phyloP scores from a whole-genome alignment of 176 grass and related monocot species.

The Avena insularis region DNA sequence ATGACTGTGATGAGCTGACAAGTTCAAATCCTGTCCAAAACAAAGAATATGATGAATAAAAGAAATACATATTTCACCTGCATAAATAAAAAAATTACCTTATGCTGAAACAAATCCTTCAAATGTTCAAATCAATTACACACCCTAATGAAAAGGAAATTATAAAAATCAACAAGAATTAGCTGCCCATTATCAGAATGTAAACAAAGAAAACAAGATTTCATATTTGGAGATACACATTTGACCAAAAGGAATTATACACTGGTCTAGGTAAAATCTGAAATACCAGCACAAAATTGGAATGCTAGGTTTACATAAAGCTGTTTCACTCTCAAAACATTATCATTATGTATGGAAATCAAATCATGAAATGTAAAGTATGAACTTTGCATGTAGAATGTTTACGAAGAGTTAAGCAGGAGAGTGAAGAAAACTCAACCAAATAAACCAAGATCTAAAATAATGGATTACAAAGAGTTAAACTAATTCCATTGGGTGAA shows the following conservation, averaged over 20 bases:
- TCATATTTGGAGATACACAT: not conserved
- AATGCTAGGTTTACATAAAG: conserved; percentile 12
- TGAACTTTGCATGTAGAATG: not conserved
- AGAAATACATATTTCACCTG: not conserved
- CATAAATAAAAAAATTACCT: not conserved
- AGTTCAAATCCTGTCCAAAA: conserved; percentile 48
- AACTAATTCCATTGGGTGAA: not conserved
- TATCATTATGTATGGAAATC: not conserved
- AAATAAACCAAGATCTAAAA: not conserved
- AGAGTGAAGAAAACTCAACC: not conserved
- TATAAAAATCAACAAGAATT: conserved; percentile 2
- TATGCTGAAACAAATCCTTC: conserved; percentile 8
- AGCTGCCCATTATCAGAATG: not conserved
- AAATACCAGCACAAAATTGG: conserved; percentile 5
- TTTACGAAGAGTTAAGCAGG: conserved; percentile 5
- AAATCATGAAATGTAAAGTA: conserved; percentile 18
- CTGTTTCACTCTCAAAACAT: not conserved
- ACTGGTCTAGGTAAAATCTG: not conserved
- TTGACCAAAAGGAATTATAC: conserved; percentile 12
- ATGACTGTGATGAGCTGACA: conserved; percentile 39
- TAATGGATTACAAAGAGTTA: not conserved
- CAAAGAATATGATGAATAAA: conserved; percentile 25
- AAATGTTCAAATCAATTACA: conserved; percentile 33
- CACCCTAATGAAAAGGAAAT: not conserved
- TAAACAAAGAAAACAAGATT: not conserved